Conservation (phyloP, 139 green algal genomes). For the Chlorella sp. region DNA sequence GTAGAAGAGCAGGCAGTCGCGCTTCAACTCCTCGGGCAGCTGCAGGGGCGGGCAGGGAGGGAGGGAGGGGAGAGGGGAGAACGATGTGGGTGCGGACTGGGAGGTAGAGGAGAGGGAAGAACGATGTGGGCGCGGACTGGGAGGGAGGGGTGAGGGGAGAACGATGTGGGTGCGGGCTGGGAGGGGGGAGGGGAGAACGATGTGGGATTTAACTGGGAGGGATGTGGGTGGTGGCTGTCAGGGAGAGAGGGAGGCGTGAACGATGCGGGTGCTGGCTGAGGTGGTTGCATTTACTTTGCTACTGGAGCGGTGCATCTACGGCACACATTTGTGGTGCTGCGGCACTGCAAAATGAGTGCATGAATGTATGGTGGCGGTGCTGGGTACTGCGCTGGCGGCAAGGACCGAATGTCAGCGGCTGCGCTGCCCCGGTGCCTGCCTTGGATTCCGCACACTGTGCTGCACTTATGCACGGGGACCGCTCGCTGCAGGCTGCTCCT, state of each 20-base stretch:
- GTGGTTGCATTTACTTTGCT: no score
- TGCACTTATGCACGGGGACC: not conserved
- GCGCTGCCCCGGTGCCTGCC: not conserved
- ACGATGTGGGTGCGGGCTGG: not conserved
- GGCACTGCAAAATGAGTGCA: no score
- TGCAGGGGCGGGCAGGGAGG: not conserved
- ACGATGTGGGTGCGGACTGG: not conserved
- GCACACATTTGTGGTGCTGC: no score
- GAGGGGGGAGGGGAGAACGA: not conserved
- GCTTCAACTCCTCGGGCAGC: constrained; percentile 60
- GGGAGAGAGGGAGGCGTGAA: no score
- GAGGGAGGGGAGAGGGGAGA: not conserved
- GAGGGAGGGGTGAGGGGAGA: not conserved
- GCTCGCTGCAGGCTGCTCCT: not conserved
- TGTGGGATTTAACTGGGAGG: no score
- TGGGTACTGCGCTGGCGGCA: not conserved
- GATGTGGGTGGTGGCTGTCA: no score
- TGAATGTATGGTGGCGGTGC: no score
- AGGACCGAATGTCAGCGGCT: not conserved
- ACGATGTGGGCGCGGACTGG: not conserved
- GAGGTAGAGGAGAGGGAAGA: no score
- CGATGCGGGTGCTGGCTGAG: not conserved
- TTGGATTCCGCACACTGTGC: not conserved
- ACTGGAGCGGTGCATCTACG: no score
- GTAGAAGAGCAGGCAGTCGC: constrained; percentile 94